Evolutionary conservation across 164 flowering plant genomes (phyloP), one percentile per base, ranked within the genome.

Genomic region (Umbilicus rupestris): DNA sequence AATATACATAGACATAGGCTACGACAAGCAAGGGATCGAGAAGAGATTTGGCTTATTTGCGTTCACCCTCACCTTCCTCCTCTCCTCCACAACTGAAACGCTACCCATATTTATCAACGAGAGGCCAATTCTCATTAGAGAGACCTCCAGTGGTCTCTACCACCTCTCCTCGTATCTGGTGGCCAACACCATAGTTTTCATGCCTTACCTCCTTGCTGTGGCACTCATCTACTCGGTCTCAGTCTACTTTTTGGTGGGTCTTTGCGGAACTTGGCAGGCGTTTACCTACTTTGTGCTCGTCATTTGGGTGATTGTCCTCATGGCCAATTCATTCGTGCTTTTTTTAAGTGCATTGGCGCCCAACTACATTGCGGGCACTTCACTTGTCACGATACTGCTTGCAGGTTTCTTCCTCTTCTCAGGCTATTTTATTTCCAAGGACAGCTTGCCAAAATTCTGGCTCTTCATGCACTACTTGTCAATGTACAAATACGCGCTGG

Each of bases 11-110:
- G 82, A 92, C 68, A 80, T 95, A 9, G 94, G 94, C 3, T 78
- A 65, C 41, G 89, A 76, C 39, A 85, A 84, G 58, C 64, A 83
- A 58, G 91, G 99, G 6, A 86, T 92, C 0, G 87, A 83, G 69
- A 88, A 95, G 76, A 77, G 97, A 71, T 79, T 90, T 17, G 99
- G 99, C 35, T 76, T 95, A 20, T 95, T 95, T 64, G 99, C 99
- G 7, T 95, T 95, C 85, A 95, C 94, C 7, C 88, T 90, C 68
- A 95, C 96, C 0, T 95, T 95, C 68, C 91, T 95, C 42, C 94
- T 95, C 71, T 92, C 99, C 19, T 87, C 97, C 46, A 95, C 96
- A 19, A 88, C 96, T 1, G 97, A 90, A 75, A 81, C 97, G 16
- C 87, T 95, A 16, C 97, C 97, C 1, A 90, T 95, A 46, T 95